A percentile compares a stretch with the other conserved stretches of the same genome.
Evolutionary conservation across 768 basidiomycete genomes (phyloP).

Genomic region (Amylocystis lapponica): DNA sequence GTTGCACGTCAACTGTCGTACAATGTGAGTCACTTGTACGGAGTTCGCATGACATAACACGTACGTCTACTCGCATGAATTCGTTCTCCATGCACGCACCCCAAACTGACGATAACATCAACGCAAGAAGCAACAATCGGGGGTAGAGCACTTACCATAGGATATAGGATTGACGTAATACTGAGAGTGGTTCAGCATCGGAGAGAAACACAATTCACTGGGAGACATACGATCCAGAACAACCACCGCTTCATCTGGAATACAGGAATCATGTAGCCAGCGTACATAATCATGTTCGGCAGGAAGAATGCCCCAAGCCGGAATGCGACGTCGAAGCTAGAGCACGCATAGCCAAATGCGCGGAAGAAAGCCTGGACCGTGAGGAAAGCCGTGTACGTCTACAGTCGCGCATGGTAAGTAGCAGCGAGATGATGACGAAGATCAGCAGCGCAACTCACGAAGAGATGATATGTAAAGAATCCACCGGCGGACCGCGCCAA

Average conservation of each 20-base stretch:
- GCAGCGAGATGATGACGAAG: neutral
- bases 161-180: conserved; percentile 77
- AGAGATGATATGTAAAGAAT: conserved; percentile 59
- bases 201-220: conserved; percentile 19
- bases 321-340: conserved; percentile 49
- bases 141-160: conserved; percentile 41
- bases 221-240: conserved; percentile 85
- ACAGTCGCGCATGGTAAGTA: neutral
- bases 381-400: conserved; percentile 55
- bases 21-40: conserved; percentile 5
- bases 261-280: conserved; percentile 65
- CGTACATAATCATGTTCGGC: conserved; percentile 69
- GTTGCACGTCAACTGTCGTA: conserved; percentile 52
- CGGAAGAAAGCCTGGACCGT: conserved; percentile 85
- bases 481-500: conserved; percentile 35
- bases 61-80: conserved; percentile 62
- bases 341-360: conserved; percentile 53
- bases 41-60: conserved; percentile 15
- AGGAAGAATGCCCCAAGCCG: conserved; percentile 62
- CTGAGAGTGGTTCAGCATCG: conserved; percentile 25
- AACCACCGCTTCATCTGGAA: conserved; percentile 74
- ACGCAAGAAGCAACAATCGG: neutral
- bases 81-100: conserved; percentile 82
- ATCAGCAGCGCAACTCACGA: conserved; percentile 24
- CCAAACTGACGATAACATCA: conserved; percentile 42